Evolutionary conservation across 2,329 filamentous ascomycete genomes (phyloP).

Genomic region (Stylonectria norvegica): DNA sequence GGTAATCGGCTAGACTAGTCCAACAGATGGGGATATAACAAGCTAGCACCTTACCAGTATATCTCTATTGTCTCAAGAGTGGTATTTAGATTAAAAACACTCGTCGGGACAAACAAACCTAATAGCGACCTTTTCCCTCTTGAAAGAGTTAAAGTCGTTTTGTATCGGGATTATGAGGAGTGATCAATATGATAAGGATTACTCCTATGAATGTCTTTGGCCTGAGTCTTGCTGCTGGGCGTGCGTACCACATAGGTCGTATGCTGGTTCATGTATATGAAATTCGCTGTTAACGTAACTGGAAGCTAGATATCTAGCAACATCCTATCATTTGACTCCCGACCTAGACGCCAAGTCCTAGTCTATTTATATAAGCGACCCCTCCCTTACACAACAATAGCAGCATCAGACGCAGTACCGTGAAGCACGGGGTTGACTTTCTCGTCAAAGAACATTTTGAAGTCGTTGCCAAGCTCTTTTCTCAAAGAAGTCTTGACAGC

Average conservation of each 20-base stretch:
- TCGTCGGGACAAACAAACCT: neutral
- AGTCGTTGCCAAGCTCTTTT: slow-evolving; percentile 70
- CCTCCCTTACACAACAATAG: slow-evolving; percentile 20
- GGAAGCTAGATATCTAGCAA: neutral
- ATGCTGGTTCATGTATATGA: neutral
- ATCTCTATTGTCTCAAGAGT: neutral
- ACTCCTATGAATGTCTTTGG: neutral
- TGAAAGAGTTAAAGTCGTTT: neutral
- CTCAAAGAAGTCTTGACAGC: slow-evolving; percentile 60
- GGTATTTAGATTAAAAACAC: neutral
- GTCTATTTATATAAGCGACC: neutral
- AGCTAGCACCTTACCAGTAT: neutral
- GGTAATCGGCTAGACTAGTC: neutral
- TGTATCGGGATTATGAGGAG: neutral
- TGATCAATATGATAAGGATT: neutral
- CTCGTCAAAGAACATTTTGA: slow-evolving; percentile 70
- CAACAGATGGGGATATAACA: neutral
- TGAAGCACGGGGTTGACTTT: slow-evolving; percentile 65
- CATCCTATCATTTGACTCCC: neutral
- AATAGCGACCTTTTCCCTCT: neutral
- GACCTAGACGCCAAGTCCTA: neutral
- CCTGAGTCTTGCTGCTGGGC: neutral
- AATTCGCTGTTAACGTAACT: neutral
- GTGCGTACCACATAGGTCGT: neutral
- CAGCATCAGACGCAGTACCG: slow-evolving; percentile 30